Evolutionary conservation across 495 filamentous ascomycete genomes (phyloP), one percentile per base, ranked within the genome.

Genomic region (Niebla homalea): DNA sequence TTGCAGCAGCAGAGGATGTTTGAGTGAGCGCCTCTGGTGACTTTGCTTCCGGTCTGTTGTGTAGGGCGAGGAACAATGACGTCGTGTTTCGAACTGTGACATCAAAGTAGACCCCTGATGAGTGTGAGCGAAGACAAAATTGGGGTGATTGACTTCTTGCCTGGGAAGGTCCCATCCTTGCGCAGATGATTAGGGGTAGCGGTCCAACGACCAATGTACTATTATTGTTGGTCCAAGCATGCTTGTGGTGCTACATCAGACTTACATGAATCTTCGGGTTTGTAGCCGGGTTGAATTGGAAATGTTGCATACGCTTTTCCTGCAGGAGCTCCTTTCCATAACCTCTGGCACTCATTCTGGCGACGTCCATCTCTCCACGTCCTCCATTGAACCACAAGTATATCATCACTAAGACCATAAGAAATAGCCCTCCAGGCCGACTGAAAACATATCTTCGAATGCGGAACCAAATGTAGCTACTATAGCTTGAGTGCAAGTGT

Each of bases 81-180:
- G 53, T 61, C 0, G 56, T 67, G 21, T 58, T 60, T 21, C 52
- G 61, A 16, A 69, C 47, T 0, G 40, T 54, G 48, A 67, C 55
- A 20, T 69, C 66, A 50, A 67, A 64, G 44, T 67, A 69, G 16
- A 67, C 65, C 6, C 65, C 66, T 67, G 12, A n/a, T 20, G 5
- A 20, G 16, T 5, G 11, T 18, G 4, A 38, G 18, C 23, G 32
- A 16, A 23, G 48, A 16, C 15, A 19, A 23, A 3, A 8, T 3
- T 23, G 12, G 12, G 36, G 2, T 5, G 11, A 44, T 39, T 32
- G 3, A 36, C 3, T 20, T 25, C 40, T 19, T 49, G 65, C 63
- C 63, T 35, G 63, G 60, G 37, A 66, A 66, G 25, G 60, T 58
- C n/a, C 63, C 63, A 48, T 65, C 63, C 40, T 48, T 65, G 29